Base-by-base conservation (phyloP, 2,329 filamentous ascomycete genomes). In the Pseudocercospora pini-densiflorae region DNA sequence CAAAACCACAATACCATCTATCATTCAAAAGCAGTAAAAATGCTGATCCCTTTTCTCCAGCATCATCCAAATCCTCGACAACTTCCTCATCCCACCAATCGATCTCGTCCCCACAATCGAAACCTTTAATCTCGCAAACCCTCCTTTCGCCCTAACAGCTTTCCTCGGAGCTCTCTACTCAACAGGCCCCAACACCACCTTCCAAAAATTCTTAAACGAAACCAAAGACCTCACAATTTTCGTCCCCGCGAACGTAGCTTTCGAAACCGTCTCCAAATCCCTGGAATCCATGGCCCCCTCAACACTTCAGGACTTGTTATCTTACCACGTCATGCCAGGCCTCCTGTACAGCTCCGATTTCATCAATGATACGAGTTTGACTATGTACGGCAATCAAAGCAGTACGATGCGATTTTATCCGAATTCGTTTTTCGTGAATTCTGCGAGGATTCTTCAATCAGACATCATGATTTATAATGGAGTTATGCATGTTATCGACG, bases 381-480 rank as follows among this genome's bases (percentile, higher is more conserved):
- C 60, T 4, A 78, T 77, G 14, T 65, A 75, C 10, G 51, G 69
- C n/a, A 70, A 76, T 33, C 74, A 74, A 3, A 78, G 79, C 53
- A 67, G 87, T 5, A 83, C 78, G 14, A 79, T 88, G 55, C 78
- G 77, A 3, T 75, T 83, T 5, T 71, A 79, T 55, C 76, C 81
- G 58, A 81, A 79, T 33, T 74, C 73, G 2, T 74, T 81, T 21
- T 86, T 80, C 68, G 80, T 84, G 63, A 86, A 87, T 79, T 80
- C 81, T n/a, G 86, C 86, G 2, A 79, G 80, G 67, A 80, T 89
- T 33, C 77, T 84, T 1, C 75, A 79, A 1, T 76, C 82, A 1
- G 81, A 88, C 71, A 77, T 86, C 2, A 75, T 89, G 5, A 76
- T 84, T 10, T 79, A 79, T 33, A 88, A 88, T 68, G 87, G 87